Conservation (phyloP, 768 basidiomycete genomes). For the Russula olivacea region DNA sequence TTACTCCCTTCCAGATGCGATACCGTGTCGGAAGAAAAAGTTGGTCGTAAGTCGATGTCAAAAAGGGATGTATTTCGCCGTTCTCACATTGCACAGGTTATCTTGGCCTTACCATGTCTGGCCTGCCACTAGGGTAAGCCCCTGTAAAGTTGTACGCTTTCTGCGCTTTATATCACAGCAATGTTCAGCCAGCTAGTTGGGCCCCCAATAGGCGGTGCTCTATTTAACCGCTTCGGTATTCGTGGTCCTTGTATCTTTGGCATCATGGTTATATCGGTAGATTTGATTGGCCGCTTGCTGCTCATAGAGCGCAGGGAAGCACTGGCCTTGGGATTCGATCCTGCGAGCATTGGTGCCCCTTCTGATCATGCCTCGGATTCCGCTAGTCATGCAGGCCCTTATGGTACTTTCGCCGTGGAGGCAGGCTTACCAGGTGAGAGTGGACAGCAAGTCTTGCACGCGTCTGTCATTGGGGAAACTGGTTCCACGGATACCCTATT, state of each 20-base stretch:
- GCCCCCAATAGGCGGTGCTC: slow-evolving; percentile 37
- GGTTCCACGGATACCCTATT: neutral
- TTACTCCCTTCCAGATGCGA: slow-evolving; percentile 32
- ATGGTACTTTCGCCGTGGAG: slow-evolving; percentile 6
- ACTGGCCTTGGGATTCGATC: slow-evolving; percentile 31
- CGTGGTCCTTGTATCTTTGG: slow-evolving; percentile 37
- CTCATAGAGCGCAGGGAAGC: slow-evolving; percentile 37
- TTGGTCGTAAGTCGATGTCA: slow-evolving; percentile 32
- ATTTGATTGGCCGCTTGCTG: slow-evolving; percentile 35
- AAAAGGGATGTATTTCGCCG: neutral
- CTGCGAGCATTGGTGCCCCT: slow-evolving; percentile 10
- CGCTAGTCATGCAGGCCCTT: neutral
- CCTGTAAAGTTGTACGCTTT: neutral
- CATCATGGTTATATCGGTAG: slow-evolving; percentile 31
- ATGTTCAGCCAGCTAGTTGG: slow-evolving; percentile 32
- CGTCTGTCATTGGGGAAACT: neutral
- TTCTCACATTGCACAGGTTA: slow-evolving; percentile 30
- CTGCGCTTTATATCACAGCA: neutral
- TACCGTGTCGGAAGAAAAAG: slow-evolving; percentile 32
- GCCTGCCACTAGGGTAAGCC: slow-evolving; percentile 36
- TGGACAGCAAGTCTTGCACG: neutral
- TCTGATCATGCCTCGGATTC: neutral
- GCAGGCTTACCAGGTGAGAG: neutral
- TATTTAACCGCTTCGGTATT: slow-evolving; percentile 35
- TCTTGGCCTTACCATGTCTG: slow-evolving; percentile 38